Conservation (phyloP, 1,139 yeast species). For the Schwanniomyces etchellsii region DNA sequence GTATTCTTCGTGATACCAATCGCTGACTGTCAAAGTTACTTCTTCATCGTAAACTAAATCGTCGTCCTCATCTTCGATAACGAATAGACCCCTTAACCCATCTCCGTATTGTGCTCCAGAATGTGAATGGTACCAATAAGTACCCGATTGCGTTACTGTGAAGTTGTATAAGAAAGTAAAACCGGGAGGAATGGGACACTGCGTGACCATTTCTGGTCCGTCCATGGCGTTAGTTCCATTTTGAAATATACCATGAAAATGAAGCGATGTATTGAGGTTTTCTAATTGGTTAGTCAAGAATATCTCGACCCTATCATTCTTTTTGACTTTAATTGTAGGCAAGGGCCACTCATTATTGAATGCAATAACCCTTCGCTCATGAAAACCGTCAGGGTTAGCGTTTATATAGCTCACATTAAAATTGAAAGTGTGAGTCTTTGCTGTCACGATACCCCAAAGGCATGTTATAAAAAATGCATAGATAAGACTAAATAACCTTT, state of each 20-base stretch:
- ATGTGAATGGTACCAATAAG: slow-evolving; percentile 96
- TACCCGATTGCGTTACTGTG: slow-evolving; percentile 77
- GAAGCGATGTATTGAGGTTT: slow-evolving; percentile 67
- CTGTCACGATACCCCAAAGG: slow-evolving; percentile 16
- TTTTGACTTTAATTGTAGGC: slow-evolving; percentile 66
- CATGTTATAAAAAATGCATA: too few relatives aligned
- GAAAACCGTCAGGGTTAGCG: slow-evolving; percentile 73
- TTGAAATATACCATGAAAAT: slow-evolving; percentile 91
- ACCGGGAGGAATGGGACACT: slow-evolving; percentile 83
- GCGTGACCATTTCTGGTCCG: slow-evolving; percentile 83
- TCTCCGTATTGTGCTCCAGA: slow-evolving; percentile 82
- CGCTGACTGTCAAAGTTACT: slow-evolving; percentile 58
- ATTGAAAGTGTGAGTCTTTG: slow-evolving; percentile 59
- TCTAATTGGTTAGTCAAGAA: slow-evolving; percentile 65
- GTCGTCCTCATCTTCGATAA: slow-evolving; percentile 52
- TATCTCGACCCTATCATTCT: slow-evolving; percentile 71
- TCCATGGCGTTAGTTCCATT: slow-evolving; percentile 70
- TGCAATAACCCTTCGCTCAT: slow-evolving; percentile 64
- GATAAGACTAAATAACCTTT: too few relatives aligned
- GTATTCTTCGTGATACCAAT: slow-evolving; percentile 76
- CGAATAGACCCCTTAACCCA: slow-evolving; percentile 79
- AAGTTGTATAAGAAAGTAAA: slow-evolving; percentile 68
- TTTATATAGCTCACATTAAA: slow-evolving; percentile 71
- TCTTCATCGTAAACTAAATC: slow-evolving; percentile 72
- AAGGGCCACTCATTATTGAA: slow-evolving; percentile 84